Conservation (phyloP, 1,139 yeast genomes). For the Nakaseomyces sp. region DNA sequence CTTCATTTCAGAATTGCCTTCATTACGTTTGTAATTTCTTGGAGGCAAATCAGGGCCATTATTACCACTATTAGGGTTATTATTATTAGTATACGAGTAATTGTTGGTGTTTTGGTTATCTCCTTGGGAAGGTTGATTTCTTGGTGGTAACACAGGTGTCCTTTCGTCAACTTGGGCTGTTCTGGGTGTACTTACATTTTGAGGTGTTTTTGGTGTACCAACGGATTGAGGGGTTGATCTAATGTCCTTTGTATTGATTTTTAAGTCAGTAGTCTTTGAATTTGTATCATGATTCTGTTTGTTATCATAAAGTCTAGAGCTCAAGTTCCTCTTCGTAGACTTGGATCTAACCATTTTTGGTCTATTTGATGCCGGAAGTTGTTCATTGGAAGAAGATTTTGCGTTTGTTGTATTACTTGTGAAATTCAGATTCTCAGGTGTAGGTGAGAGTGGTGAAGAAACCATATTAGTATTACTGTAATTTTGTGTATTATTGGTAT, state of each 20-base stretch:
- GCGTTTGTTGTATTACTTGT: not conserved
- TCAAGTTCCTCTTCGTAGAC: not conserved
- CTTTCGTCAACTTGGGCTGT: not conserved
- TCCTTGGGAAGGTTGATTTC: not conserved
- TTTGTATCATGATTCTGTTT: not conserved
- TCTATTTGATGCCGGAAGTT: not conserved
- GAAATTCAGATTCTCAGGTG: too few relatives aligned
- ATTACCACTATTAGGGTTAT: too few relatives aligned
- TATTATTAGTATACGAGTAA: too few relatives aligned
- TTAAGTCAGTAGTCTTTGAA: not conserved
- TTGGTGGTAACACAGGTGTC: not conserved
- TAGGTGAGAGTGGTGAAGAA: too few relatives aligned
- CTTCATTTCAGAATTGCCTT: not conserved
- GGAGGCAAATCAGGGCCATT: not conserved
- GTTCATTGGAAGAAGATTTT: not conserved
- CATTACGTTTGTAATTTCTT: not conserved
- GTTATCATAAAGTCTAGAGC: not conserved
- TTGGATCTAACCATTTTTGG: not conserved
- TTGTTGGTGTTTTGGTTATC: not conserved
- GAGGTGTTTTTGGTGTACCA: not conserved
- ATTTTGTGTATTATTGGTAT: not conserved
- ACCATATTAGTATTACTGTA: too few relatives aligned
- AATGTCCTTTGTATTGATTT: not conserved
- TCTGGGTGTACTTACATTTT: not conserved
- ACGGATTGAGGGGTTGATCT: not conserved